Percentiles rank a stretch among this genome's conserved stretches.
Evolutionary conservation across 768 basidiomycete species (phyloP).

Genomic region (Vararia minispora): DNA sequence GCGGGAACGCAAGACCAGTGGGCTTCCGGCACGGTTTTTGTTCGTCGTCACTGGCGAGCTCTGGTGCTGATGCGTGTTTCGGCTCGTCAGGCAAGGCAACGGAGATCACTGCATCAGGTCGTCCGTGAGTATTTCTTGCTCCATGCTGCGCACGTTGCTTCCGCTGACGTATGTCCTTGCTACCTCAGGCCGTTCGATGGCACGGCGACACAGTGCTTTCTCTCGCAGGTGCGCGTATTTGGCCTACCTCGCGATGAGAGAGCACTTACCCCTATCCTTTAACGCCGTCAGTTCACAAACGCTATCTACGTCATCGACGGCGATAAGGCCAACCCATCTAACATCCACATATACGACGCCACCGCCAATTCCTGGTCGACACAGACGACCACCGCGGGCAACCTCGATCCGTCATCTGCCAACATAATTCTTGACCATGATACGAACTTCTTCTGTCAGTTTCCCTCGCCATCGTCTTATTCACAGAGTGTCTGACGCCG

Average conservation of each 20-base stretch:
- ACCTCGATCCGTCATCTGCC: conserved; percentile 54
- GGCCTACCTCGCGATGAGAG: not conserved
- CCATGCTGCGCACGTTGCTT: conserved; percentile 1
- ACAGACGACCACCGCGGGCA: conserved; percentile 43
- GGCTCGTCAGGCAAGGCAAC: conserved; percentile 34
- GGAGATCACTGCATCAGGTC: conserved; percentile 61
- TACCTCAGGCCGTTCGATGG: conserved; percentile 51
- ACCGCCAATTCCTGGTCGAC: conserved; percentile 64
- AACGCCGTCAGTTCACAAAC: conserved; percentile 52
- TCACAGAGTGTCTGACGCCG: not conserved
- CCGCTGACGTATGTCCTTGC: not conserved
- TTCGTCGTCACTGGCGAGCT: too few relatives aligned
- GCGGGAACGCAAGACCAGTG: conserved; percentile 65
- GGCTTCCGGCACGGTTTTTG: conserved; percentile 33
- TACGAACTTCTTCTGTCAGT: conserved; percentile 80
- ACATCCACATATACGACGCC: conserved; percentile 77
- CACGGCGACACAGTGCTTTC: conserved; percentile 55
- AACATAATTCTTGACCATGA: conserved; percentile 84
- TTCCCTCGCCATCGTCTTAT: conserved; percentile 8
- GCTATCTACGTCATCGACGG: conserved; percentile 79
- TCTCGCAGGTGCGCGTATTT: conserved; percentile 41
- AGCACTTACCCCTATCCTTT: not conserved
- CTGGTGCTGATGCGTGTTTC: not conserved
- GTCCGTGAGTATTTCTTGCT: conserved; percentile 50
- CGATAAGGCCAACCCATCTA: conserved; percentile 55